Base-by-base conservation (phyloP, 2,329 filamentous ascomycete genomes). In the Aspergillus ibericus region DNA sequence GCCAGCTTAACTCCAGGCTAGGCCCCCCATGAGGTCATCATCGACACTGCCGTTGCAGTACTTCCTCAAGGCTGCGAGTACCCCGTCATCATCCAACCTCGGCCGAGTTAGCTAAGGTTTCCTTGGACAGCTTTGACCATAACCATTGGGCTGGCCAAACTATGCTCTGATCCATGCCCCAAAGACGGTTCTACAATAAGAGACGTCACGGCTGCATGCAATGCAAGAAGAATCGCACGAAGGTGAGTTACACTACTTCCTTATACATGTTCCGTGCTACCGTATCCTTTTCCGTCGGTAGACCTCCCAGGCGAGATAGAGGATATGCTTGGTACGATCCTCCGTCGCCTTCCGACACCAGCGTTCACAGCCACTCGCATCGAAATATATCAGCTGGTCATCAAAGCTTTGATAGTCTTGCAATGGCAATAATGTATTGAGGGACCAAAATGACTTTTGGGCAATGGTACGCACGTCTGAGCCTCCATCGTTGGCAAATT, bases 391-490 rank as follows among this genome's bases (percentile, higher is more conserved):
- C 25, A 16, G n/a, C 38, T 38, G 5, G 25, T 16, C 12, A 34
- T 42, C 16, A n/a, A 44, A 44, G n/a, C n/a, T 3, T 13, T 53
- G 6, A 20, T 12, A 42, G 15, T 7, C 27, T 53, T 22, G 16
- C 29, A 40, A 53, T 53, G n/a, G 16, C 51, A 20, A 15, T 53
- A 1, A 15, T 22, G 16, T 53, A 44, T 44, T 25, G 40, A 8
- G 27, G 22, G 2, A 29, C 22, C 1, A 36, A 84, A 82, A 61
- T 50, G 44, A 56, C 15, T 42, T 50, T 18, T 56, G 46, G 53
- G 22, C 32, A 29, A 36, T 49, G 35, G 53, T 56, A 15, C 44
- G 29, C 40, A 44, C 20, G 32, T 20, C 15, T 4, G 44, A 48
- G 32, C 46, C 53, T 4, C n/a, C 50, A n/a, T 46, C 53, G 18